phyloP scores from a whole-genome alignment of 2,329 filamentous ascomycete species.

The Zasmidium citrigriseum region DNA sequence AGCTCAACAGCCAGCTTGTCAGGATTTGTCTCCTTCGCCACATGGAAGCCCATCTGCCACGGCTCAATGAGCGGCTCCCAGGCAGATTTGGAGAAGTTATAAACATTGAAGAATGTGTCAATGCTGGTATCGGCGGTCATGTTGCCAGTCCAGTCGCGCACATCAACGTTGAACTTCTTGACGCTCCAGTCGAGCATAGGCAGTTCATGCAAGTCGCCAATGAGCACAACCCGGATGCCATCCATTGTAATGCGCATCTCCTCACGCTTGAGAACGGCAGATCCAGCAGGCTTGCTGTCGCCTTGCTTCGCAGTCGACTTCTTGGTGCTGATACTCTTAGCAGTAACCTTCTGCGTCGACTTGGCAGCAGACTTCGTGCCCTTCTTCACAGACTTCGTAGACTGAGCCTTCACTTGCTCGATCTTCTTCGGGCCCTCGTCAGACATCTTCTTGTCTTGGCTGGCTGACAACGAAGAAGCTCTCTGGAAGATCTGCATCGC shows the following conservation, averaged over 20 bases:
- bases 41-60: slow-evolving; percentile 90
- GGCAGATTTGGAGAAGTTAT: slow-evolving; percentile 98
- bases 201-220: slow-evolving; percentile 93
- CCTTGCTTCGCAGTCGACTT: slow-evolving; percentile 54
- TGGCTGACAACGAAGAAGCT: slow-evolving; percentile 77
- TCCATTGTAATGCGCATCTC: slow-evolving; percentile 84
- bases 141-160: slow-evolving; percentile 87
- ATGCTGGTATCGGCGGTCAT: slow-evolving; percentile 87
- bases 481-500: slow-evolving; percentile 90
- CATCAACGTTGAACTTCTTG: slow-evolving; percentile 81
- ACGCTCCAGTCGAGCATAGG: slow-evolving; percentile 92
- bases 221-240: slow-evolving; percentile 87
- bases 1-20: slow-evolving; percentile 81
- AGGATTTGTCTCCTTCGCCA: slow-evolving; percentile 74
- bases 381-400: slow-evolving; percentile 38
- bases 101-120: slow-evolving; percentile 93
- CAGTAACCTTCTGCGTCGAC: slow-evolving; percentile 44
- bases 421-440: slow-evolving; percentile 60
- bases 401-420: slow-evolving; percentile 49
- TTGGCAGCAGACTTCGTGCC: slow-evolving; percentile 42
- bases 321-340: slow-evolving; percentile 49
- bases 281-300: slow-evolving; percentile 43
- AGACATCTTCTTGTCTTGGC: slow-evolving; percentile 47
- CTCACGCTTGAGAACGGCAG: slow-evolving; percentile 66
- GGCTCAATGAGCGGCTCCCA: slow-evolving; percentile 97